phyloP scores from a whole-genome alignment of 768 basidiomycete genomes.

The Amyloporia xantha region DNA sequence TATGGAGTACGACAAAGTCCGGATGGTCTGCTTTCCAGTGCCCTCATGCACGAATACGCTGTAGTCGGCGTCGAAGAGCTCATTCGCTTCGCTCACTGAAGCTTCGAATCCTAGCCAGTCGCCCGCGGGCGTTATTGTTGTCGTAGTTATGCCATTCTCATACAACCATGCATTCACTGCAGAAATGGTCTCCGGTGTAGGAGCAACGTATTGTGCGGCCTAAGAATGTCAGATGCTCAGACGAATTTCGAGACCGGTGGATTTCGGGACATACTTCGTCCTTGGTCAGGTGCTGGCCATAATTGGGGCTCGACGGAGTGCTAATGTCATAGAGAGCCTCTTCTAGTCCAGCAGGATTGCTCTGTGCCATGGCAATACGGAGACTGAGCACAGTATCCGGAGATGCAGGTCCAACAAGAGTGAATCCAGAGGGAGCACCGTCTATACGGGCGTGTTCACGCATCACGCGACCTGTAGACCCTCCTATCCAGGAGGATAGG shows the following conservation, averaged over 20 bases:
- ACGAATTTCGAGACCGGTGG: no score
- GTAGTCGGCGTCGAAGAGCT: conserved; percentile 16
- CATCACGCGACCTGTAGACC: conserved; percentile 17
- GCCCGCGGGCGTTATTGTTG: conserved; percentile 14
- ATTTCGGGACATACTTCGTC: conserved; percentile 27
- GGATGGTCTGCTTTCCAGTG: conserved; percentile 15
- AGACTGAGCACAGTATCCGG: conserved; percentile 25
- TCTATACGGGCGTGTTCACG: conserved; percentile 25
- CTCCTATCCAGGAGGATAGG: no score
- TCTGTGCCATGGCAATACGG: conserved; percentile 28
- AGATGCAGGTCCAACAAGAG: conserved; percentile 17
- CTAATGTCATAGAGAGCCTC: conserved; percentile 27
- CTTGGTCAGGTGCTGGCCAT: conserved; percentile 33
- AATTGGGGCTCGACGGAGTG: conserved; percentile 27
- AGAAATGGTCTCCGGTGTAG: conserved; percentile 8
- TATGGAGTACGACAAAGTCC: conserved; percentile 22
- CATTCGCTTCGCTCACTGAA: conserved; percentile 18
- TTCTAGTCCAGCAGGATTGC: conserved; percentile 29
- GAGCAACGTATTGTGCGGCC: conserved; percentile 12
- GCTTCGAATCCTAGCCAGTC: conserved; percentile 19
- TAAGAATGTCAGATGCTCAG: no score
- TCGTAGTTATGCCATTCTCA: conserved; percentile 13
- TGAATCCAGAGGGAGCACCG: conserved; percentile 17
- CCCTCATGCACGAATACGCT: conserved; percentile 13
- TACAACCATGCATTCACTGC: conserved; percentile 20